A percentile compares a stretch with the other conserved stretches of the same genome.
These are phyloP conservation scores for Carex sylvatica DNA, from an alignment of 202 grass and related monocot species.

Conservation along the genomic window DNA sequence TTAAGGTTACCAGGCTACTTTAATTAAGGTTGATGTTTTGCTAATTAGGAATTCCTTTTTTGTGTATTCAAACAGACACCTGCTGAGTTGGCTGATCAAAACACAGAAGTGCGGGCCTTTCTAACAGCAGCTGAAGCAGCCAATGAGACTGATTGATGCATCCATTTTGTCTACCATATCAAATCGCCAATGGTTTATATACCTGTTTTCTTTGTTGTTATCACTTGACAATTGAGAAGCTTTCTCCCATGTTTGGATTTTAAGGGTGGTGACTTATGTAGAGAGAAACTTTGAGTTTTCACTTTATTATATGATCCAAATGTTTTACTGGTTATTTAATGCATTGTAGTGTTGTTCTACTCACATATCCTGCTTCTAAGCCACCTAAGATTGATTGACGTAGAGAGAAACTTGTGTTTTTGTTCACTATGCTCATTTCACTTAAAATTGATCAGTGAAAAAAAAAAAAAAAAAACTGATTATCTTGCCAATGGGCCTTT, in stretches of 20 bases:
- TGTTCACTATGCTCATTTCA: too few relatives aligned
- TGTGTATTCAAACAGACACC: constrained; percentile 33
- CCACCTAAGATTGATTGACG: too few relatives aligned
- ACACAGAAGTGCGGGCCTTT: constrained; percentile 59
- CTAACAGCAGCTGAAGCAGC: constrained; percentile 39
- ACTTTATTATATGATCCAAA: background rate
- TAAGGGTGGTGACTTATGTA: background rate
- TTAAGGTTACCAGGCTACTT: background rate
- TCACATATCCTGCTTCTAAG: background rate
- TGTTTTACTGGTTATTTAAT: background rate
- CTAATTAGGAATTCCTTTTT: background rate
- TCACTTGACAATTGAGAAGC: background rate
- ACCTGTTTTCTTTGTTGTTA: background rate
- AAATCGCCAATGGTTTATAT: background rate
- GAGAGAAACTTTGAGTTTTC: constrained; percentile 1
- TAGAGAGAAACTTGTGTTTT: too few relatives aligned
- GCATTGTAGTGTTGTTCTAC: background rate
- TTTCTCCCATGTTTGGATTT: background rate
- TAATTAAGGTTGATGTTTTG: background rate
- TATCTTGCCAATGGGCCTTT: too few relatives aligned
- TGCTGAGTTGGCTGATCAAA: constrained; percentile 72
- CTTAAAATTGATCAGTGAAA: too few relatives aligned
- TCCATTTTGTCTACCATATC: background rate
- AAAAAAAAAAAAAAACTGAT: too few relatives aligned
- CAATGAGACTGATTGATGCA: constrained; percentile 22